phyloP scores from a whole-genome alignment of 2,329 filamentous ascomycete genomes.

The Clarireedia paspali region DNA sequence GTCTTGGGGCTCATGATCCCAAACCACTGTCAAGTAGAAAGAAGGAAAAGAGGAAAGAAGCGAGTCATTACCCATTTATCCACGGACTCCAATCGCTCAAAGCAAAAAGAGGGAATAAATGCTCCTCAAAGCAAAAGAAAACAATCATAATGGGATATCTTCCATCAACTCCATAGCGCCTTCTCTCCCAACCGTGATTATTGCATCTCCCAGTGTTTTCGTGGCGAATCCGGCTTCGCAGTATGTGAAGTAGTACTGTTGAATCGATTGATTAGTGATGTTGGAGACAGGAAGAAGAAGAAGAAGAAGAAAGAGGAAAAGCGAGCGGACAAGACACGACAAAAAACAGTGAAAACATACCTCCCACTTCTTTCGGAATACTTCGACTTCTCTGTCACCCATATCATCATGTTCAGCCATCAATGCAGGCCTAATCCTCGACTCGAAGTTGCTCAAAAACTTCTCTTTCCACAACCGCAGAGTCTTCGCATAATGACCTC shows the following conservation, averaged over 20 bases:
- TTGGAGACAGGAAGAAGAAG: neutral
- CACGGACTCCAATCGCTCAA: neutral
- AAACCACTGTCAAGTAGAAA: too few relatives aligned
- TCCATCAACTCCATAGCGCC: slow-evolving; percentile 59
- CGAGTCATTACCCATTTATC: neutral
- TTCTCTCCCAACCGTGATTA: slow-evolving; percentile 54
- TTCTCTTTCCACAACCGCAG: slow-evolving; percentile 60
- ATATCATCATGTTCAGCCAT: slow-evolving; percentile 49
- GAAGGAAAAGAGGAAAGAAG: neutral
- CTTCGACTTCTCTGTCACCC: slow-evolving; percentile 53
- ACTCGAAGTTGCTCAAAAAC: slow-evolving; percentile 56
- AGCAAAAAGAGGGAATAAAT: neutral
- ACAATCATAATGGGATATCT: slow-evolving; percentile 51
- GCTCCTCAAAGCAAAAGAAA: neutral
- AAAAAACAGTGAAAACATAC: slow-evolving; percentile 30
- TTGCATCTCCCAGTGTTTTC: slow-evolving; percentile 65
- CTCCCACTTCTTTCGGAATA: slow-evolving; percentile 67
- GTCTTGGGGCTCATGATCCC: neutral
- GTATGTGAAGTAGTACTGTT: slow-evolving; percentile 67
- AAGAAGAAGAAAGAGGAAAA: neutral
- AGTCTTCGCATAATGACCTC: slow-evolving; percentile 65
- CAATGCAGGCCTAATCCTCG: slow-evolving; percentile 51
- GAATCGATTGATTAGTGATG: slow-evolving; percentile 1
- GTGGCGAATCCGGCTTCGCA: slow-evolving; percentile 67
- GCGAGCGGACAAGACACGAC: neutral